Evolutionary conservation across 306 rosid genomes (phyloP).

Genomic region (Rosa multiflora): DNA sequence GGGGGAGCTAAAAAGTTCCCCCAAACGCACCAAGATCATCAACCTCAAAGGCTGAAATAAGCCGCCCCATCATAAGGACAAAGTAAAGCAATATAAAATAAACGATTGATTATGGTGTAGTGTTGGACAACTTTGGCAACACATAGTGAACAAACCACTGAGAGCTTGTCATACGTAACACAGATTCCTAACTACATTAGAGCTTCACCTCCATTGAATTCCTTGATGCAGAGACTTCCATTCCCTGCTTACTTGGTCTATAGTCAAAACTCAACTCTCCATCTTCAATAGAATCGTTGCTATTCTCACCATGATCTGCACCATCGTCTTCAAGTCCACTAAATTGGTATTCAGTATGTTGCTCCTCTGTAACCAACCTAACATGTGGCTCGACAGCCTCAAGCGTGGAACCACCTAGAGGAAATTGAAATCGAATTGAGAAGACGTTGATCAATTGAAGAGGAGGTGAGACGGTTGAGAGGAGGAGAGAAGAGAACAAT

Average conservation of each 20-base stretch:
- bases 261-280: conserved; percentile 79
- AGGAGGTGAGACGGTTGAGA: no score
- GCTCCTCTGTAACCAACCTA: conserved; percentile 54
- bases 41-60: conserved; percentile 36
- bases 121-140: neutral
- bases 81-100: neutral
- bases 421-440: no score
- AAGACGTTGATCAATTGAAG: no score
- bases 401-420: conserved; percentile 31
- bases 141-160: neutral
- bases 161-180: conserved; percentile 13
- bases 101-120: neutral
- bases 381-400: conserved; percentile 88
- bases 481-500: no score
- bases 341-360: conserved; percentile 81
- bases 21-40: conserved; percentile 33
- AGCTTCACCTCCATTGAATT: conserved; percentile 67
- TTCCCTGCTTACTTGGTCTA: conserved; percentile 50
- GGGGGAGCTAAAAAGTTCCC: no score
- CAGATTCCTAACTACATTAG: neutral
- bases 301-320: conserved; percentile 38
- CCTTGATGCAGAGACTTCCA: conserved; percentile 51
- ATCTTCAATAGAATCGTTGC: conserved; percentile 36
- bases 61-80: conserved; percentile 11
- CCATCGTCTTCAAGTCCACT: conserved; percentile 69